Percentiles rank a stretch among this genome's conserved stretches.
phyloP scores from a whole-genome alignment of 805 yeast species.

The Kurtzmaniella cleridarum region DNA sequence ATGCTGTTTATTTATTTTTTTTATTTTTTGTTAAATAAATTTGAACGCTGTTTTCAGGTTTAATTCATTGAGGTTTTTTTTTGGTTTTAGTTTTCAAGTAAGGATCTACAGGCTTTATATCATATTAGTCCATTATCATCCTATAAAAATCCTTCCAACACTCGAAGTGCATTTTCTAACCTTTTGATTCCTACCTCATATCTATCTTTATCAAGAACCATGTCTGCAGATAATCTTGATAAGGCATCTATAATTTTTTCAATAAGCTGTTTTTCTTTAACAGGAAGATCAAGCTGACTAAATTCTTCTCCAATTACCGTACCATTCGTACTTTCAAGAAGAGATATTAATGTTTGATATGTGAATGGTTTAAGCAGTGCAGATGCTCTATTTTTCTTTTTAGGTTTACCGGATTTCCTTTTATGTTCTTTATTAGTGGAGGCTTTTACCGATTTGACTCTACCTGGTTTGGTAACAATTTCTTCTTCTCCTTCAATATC shows the following conservation, averaged over 20 bases:
- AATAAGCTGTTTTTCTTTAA: slow-evolving; percentile 69
- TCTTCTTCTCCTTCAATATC: slow-evolving; percentile 36
- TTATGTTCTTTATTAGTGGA: slow-evolving; percentile 18
- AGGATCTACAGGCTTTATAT: no score
- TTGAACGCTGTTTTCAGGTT: no score
- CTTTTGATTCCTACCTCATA: slow-evolving; percentile 76
- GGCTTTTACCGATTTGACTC: slow-evolving; percentile 30
- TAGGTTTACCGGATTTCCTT: slow-evolving; percentile 12
- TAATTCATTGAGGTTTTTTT: no score
- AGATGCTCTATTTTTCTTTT: slow-evolving; percentile 5
- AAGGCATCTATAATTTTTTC: slow-evolving; percentile 85
- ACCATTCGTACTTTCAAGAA: slow-evolving; percentile 55
- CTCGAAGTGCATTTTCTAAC: slow-evolving; percentile 74
- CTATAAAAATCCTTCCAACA: slow-evolving; percentile 70
- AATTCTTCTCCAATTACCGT: slow-evolving; percentile 67
- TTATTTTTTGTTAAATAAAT: no score
- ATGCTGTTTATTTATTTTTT: no score
- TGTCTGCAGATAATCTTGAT: slow-evolving; percentile 81
- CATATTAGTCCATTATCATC: slow-evolving; percentile 4
- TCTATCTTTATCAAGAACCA: slow-evolving; percentile 79
- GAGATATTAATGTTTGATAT: slow-evolving; percentile 42
- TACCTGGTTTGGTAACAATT: slow-evolving; percentile 24
- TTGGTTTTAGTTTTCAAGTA: no score
- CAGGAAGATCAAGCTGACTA: slow-evolving; percentile 64
- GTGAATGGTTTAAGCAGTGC: slow-evolving; percentile 31